Evolutionary conservation across 2,329 filamentous ascomycete species (phyloP), one percentile per base, ranked within the genome.

Genomic region (Daldinia eschscholtzii): DNA sequence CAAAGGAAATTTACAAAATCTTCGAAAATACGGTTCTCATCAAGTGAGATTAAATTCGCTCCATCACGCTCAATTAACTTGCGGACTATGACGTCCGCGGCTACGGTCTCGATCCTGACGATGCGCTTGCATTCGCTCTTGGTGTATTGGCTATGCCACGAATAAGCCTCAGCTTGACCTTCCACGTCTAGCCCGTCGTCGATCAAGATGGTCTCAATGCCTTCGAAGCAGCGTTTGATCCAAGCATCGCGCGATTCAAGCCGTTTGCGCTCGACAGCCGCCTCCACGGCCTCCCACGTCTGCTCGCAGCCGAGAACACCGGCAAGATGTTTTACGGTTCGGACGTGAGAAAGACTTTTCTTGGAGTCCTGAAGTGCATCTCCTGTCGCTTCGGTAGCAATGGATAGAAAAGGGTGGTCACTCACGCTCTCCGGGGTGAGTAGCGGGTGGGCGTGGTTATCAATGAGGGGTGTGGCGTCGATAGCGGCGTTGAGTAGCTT

Each of bases 21-120:
- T 23, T 23, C 20, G 20, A 23, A 23, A 2, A 23, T 23, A 23
- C 10, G 7, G 33, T 79, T 1, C 79, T 75, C 59, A 83, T 81
- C 64, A 90, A 89, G 3, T 83, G 81, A 2, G 79, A 79, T 12
- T 85, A 79, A 73, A 88, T 86, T n/a, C 76, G 72, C 9, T 80
- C 76, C 56, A 83, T 50, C 71, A 33, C 74, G 76, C 50, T 7
- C 79, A 76, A 53, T 81, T 35, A 55, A 80, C 13, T 82, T 78
- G 7, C 84, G 78, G 26, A 87, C 80, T 71, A 91, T 84, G 70
- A 93, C 82, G 9, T 86, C 82, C 39, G 89, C 87, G 0, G 92
- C 92, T 1, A 94, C 76, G 1, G 88, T 85, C 79, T 97, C 93
- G 70, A 97, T 92, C 7, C 93, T 87, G 18, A 95, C 89, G 61